phyloP scores from a whole-genome alignment of 2,329 filamentous ascomycete species.

The Pseudodiploospora longispora region DNA sequence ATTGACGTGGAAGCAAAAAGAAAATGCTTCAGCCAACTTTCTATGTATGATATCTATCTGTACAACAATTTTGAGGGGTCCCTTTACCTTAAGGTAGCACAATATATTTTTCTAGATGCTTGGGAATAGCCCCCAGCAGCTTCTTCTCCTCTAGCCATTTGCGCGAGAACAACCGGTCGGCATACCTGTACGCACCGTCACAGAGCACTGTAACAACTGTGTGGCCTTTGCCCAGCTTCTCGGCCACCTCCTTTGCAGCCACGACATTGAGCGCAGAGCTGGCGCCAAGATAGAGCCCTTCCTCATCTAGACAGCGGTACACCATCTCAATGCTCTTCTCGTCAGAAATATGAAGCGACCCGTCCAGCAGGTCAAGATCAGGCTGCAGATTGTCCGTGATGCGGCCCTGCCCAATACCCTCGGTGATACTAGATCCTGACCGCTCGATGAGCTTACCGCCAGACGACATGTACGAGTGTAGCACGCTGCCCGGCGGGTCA shows the following conservation, averaged over 20 bases:
- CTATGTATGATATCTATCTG: slow-evolving; percentile 17
- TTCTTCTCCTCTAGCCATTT: slow-evolving; percentile 88
- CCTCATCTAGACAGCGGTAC: slow-evolving; percentile 90
- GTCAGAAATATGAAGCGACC: slow-evolving; percentile 74
- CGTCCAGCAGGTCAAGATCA: slow-evolving; percentile 78
- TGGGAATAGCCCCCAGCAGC: slow-evolving; percentile 70
- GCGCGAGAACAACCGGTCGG: slow-evolving; percentile 83
- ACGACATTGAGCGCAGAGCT: slow-evolving; percentile 93
- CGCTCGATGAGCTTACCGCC: slow-evolving; percentile 79
- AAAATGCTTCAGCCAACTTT: not conserved
- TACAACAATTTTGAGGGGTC: slow-evolving; percentile 14
- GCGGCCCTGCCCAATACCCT: slow-evolving; percentile 94
- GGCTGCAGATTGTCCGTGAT: slow-evolving; percentile 90
- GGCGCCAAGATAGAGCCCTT: slow-evolving; percentile 89
- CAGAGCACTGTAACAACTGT: slow-evolving; percentile 91
- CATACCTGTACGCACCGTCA: slow-evolving; percentile 96
- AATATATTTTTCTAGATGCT: slow-evolving; percentile 86
- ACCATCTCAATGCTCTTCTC: slow-evolving; percentile 98
- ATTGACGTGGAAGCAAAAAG: slow-evolving; percentile 1
- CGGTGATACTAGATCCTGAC: slow-evolving; percentile 81
- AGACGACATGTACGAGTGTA: slow-evolving; percentile 84
- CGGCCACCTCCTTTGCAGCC: slow-evolving; percentile 86
- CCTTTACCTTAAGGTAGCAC: slow-evolving; percentile 59
- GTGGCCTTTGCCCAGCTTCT: slow-evolving; percentile 79
- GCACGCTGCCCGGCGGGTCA: slow-evolving; percentile 86